Evolutionary conservation across 179 eudicot genomes (phyloP).

Genomic region (Beta macrorhiza): DNA sequence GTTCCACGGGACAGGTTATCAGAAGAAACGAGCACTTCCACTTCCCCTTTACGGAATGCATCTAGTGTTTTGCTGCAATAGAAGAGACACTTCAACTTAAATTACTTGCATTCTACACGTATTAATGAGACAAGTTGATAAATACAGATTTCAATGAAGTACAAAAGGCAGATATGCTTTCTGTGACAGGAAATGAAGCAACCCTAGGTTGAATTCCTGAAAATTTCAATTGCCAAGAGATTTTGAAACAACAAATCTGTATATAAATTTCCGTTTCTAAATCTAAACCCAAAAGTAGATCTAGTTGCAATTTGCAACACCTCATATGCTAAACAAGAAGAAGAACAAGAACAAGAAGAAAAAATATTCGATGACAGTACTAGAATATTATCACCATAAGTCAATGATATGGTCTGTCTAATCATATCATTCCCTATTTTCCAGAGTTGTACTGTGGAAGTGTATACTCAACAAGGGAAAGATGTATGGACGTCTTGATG

Average conservation of each 20-base stretch:
- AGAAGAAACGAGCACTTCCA: slow-evolving; percentile 81
- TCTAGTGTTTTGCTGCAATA: slow-evolving; percentile 67
- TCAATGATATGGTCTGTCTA: neutral
- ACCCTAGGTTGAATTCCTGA: neutral
- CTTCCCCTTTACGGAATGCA: slow-evolving; percentile 69
- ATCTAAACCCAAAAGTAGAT: neutral
- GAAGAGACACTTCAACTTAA: neutral
- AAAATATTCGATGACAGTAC: neutral
- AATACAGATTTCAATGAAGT: neutral
- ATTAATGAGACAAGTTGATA: neutral
- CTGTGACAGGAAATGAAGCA: neutral
- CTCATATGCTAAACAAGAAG: neutral
- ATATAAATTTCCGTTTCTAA: neutral
- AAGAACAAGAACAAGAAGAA: neutral
- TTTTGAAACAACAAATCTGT: neutral
- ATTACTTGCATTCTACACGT: neutral
- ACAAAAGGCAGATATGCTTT: neutral
- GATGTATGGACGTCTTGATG: no score
- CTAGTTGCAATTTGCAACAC: neutral
- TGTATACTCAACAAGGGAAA: no score
- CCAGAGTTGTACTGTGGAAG: no score
- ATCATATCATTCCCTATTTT: no score
- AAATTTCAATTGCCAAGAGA: neutral
- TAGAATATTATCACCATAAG: neutral
- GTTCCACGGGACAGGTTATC: slow-evolving; percentile 98